Evolutionary conservation across 257 asterid species (phyloP).

Genomic region (Primulina eburnea): DNA sequence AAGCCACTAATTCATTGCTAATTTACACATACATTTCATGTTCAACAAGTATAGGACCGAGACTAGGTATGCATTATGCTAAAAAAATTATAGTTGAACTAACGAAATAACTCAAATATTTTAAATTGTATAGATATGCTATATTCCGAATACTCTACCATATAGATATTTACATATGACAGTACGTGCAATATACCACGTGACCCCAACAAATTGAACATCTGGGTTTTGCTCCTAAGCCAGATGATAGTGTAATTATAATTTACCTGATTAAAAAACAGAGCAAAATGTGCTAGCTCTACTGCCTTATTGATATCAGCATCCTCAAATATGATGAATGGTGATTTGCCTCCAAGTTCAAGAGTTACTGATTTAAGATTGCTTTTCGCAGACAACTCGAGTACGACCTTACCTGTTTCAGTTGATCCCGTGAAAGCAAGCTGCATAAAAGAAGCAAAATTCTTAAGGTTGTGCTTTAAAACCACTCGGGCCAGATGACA

Average conservation of each 20-base stretch:
- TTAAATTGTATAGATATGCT: neutral
- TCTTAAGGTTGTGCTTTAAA: neutral
- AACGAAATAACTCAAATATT: neutral
- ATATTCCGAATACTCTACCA: neutral
- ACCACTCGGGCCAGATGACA: neutral
- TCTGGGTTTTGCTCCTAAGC: neutral
- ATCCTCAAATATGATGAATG: constrained; percentile 67
- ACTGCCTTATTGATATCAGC: constrained; percentile 66
- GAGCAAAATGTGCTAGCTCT: constrained; percentile 68
- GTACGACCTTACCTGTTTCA: constrained; percentile 53
- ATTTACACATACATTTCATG: neutral
- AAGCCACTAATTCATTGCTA: neutral
- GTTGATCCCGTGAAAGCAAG: constrained; percentile 88
- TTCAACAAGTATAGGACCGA: neutral
- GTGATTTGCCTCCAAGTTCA: constrained; percentile 87
- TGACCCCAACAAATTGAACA: neutral
- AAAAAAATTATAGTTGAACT: too few relatives aligned
- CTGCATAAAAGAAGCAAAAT: constrained; percentile 32
- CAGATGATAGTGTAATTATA: neutral
- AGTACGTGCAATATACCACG: neutral
- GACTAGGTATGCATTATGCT: neutral
- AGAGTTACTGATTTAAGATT: constrained; percentile 75
- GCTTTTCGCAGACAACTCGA: constrained; percentile 67
- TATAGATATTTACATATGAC: too few relatives aligned
- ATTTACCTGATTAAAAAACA: constrained; percentile 75